phyloP scores from a whole-genome alignment of 345 rosid species.

The Dimocarpus longan region DNA sequence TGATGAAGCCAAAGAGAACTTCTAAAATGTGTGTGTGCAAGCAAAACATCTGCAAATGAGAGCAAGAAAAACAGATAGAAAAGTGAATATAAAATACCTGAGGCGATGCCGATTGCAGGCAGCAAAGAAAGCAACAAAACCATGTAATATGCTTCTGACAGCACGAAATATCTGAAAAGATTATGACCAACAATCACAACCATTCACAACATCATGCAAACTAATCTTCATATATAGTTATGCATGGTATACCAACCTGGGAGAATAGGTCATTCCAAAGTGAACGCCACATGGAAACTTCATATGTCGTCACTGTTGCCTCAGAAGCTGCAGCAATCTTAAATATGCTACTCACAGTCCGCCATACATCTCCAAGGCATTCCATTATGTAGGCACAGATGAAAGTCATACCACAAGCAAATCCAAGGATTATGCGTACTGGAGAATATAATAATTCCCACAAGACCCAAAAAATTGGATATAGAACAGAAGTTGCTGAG shows the following conservation, averaged over 20 bases:
- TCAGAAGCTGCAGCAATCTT: constrained; percentile 66
- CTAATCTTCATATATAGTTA: neutral
- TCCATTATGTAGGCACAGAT: constrained; percentile 46
- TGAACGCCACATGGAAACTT: constrained; percentile 85
- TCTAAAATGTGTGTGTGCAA: neutral
- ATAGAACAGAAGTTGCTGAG: constrained; percentile 63
- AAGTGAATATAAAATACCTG: constrained; percentile 46
- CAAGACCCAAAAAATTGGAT: constrained; percentile 63
- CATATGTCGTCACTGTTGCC: constrained; percentile 55
- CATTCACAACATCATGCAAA: neutral
- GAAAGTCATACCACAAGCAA: constrained; percentile 47
- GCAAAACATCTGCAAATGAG: neutral
- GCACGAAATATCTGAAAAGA: constrained; percentile 85
- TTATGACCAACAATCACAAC: constrained; percentile 20
- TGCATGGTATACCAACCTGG: constrained; percentile 49
- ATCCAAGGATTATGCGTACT: constrained; percentile 55
- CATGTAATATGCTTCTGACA: constrained; percentile 83
- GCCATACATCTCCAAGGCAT: constrained; percentile 55
- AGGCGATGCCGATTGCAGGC: constrained; percentile 99
- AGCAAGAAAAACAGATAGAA: neutral
- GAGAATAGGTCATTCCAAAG: constrained; percentile 99
- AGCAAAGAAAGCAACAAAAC: constrained; percentile 81
- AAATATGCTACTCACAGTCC: constrained; percentile 51
- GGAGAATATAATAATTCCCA: constrained; percentile 77
- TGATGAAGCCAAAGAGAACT: constrained; percentile 1